A percentile compares a stretch with the other conserved stretches of the same genome.
Evolutionary conservation across 192 early-diverging fungal genomes (phyloP).

Genomic region (Spizellomyces punctatus): DNA sequence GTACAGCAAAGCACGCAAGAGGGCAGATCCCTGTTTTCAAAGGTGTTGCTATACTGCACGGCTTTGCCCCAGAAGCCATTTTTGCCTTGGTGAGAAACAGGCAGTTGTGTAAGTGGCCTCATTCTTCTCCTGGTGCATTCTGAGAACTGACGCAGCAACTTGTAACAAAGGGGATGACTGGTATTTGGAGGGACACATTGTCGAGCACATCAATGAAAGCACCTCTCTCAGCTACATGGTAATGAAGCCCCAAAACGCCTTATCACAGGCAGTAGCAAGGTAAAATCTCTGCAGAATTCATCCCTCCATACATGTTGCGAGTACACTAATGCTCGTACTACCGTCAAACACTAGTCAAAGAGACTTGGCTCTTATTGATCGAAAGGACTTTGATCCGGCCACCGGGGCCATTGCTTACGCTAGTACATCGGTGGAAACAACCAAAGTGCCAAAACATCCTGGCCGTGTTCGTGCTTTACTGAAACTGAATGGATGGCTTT

Average conservation of each 20-base stretch:
- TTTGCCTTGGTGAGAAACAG: slow-evolving; percentile 29
- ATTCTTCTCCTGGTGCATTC: too few relatives aligned
- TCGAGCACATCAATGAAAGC: slow-evolving; percentile 30
- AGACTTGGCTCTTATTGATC: slow-evolving; percentile 34
- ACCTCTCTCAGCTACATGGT: slow-evolving; percentile 38
- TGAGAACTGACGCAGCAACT: neutral
- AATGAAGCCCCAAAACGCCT: slow-evolving; percentile 28
- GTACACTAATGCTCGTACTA: too few relatives aligned
- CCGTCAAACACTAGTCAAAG: neutral
- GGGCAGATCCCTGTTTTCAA: slow-evolving; percentile 20
- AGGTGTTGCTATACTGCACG: slow-evolving; percentile 28
- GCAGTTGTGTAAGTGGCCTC: neutral
- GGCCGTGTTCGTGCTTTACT: slow-evolving; percentile 36
- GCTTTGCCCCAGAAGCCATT: slow-evolving; percentile 34
- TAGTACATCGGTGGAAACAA: slow-evolving; percentile 32
- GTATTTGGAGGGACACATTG: slow-evolving; percentile 34
- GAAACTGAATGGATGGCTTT: slow-evolving; percentile 39
- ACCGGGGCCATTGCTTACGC: slow-evolving; percentile 32
- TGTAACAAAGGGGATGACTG: slow-evolving; percentile 28
- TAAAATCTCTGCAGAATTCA: too few relatives aligned
- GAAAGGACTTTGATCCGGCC: slow-evolving; percentile 14
- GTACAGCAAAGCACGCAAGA: slow-evolving; percentile 3
- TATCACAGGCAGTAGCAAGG: slow-evolving; percentile 32
- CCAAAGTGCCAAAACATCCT: slow-evolving; percentile 37
- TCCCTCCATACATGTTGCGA: too few relatives aligned